Evolutionary conservation across 345 rosid genomes (phyloP), one percentile per base, ranked within the genome.

Genomic region (Camelina laxa): DNA sequence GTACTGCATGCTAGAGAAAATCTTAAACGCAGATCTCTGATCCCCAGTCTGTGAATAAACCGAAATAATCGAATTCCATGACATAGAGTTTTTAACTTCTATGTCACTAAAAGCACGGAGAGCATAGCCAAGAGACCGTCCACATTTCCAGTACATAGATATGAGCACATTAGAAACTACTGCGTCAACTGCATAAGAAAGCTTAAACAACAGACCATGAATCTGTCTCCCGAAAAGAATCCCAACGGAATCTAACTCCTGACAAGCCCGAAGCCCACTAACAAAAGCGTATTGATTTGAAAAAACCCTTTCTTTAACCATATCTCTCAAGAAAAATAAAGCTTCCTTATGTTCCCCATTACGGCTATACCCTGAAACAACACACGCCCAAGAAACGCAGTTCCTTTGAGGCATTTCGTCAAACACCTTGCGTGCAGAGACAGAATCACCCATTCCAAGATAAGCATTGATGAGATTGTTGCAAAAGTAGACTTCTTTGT

Each of bases 31-130:
- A 69, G 84, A 80, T 45, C 20, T 78, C 11, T 77, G 75, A 31
- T 87, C 79, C 27, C 90, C 86, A 73, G 80, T 80, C 75, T 85
- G 89, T 27, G 96, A 88, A 81, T 81, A 86, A 58, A 85, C 87
- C 0, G 97, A 87, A 70, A 91, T 87, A 17, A 93, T 74, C 5
- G 90, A 87, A 71, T 89, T 93, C 91, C 92, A 93, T 2, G 98
- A 88, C 45, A 86, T 76, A 44, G 82, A 85, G 73, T 82, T 88
- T 74, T 75, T 89, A 44, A 77, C 58, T 70, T 84, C 47, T 27
- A 87, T 85, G 60, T 89, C 94, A 82, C 85, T 79, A 69, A 93
- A 93, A 80, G 83, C 82, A 54, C 81, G 72, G 6, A 62, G 75
- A 57, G 97, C 92, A 84, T 73, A 75, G 51, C 71, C 67, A 2